Percentiles rank a stretch among this genome's conserved stretches.
These are phyloP conservation scores for Medicago lupulina DNA, from an alignment of 306 rosid species.

Conservation along the genomic window DNA sequence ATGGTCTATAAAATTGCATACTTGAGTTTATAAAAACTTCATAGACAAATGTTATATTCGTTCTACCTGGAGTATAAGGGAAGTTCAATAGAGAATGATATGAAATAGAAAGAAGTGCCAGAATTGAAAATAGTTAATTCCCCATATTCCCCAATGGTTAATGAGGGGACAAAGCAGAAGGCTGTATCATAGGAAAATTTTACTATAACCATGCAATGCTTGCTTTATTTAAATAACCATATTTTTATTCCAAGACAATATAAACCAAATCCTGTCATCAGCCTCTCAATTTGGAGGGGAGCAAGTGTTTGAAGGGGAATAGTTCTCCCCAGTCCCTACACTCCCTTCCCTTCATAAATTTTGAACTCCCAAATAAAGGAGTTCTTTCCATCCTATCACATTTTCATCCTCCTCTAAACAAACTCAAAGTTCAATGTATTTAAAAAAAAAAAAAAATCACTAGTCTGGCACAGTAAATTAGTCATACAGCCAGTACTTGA, in stretches of 20 bases:
- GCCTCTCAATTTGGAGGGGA: constrained; percentile 10
- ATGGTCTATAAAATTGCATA: constrained; percentile 23
- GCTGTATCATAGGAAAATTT: constrained; percentile 12
- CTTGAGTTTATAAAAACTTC: constrained; percentile 13
- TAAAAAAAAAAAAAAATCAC: not conserved
- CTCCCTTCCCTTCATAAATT: not conserved
- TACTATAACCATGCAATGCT: constrained; percentile 2
- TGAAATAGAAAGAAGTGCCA: constrained; percentile 24
- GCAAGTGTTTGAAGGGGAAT: constrained; percentile 4
- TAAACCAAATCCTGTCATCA: not conserved
- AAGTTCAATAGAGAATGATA: constrained; percentile 18
- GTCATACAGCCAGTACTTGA: not conserved
- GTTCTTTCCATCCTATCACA: constrained; percentile 9
- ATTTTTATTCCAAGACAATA: not conserved
- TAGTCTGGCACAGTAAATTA: constrained; percentile 12
- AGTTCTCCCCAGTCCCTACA: not conserved
- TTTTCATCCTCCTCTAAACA: constrained; percentile 17
- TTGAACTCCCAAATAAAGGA: constrained; percentile 17
- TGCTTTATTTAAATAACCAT: constrained; percentile 4
- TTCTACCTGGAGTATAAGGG: not conserved
- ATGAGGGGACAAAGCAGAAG: constrained; percentile 18
- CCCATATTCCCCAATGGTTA: constrained; percentile 5
- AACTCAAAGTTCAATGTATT: constrained; percentile 12
- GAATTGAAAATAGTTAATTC: constrained; percentile 2
- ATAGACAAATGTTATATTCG: not conserved